Conservation (phyloP, 345 rosid genomes). For the Hibiscus syriacus region DNA sequence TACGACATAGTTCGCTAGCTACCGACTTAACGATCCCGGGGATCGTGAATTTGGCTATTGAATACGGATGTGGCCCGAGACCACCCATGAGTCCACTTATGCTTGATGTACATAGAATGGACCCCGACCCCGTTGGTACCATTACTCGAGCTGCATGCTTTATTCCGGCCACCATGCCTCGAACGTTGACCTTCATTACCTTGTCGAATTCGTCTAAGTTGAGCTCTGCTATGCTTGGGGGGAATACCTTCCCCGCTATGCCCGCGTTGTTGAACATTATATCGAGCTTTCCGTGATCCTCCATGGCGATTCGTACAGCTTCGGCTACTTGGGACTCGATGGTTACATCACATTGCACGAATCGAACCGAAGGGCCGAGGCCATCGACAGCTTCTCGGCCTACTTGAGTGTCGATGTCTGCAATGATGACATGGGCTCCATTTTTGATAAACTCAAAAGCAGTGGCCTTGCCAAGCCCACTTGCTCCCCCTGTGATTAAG, state of each 20-base stretch:
- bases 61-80: slow-evolving; percentile 61
- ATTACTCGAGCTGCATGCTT: slow-evolving; percentile 78
- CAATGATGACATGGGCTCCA: slow-evolving; percentile 62
- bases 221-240: slow-evolving; percentile 52
- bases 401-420: slow-evolving; percentile 21
- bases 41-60: slow-evolving; percentile 52
- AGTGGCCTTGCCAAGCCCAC: slow-evolving; percentile 76
- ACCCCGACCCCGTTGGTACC: slow-evolving; percentile 58
- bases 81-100: slow-evolving; percentile 70
- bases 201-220: slow-evolving; percentile 54
- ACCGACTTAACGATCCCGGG: slow-evolving; percentile 56
- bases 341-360: slow-evolving; percentile 50
- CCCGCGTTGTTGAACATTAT: slow-evolving; percentile 81
- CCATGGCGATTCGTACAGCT: slow-evolving; percentile 33
- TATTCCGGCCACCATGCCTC: slow-evolving; percentile 52
- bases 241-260: slow-evolving; percentile 33
- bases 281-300: slow-evolving; percentile 55
- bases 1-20: slow-evolving; percentile 57
- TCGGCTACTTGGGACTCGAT: slow-evolving; percentile 51
- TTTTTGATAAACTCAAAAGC: slow-evolving; percentile 44
- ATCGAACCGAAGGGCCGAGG: slow-evolving; percentile 53
- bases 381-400: slow-evolving; percentile 33
- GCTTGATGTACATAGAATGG: slow-evolving; percentile 67
- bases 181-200: slow-evolving; percentile 58
- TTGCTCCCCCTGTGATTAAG: slow-evolving; percentile 73